These are phyloP conservation scores for Ramalina intermedia DNA, from an alignment of 495 filamentous ascomycete species.

Conservation along the genomic window DNA sequence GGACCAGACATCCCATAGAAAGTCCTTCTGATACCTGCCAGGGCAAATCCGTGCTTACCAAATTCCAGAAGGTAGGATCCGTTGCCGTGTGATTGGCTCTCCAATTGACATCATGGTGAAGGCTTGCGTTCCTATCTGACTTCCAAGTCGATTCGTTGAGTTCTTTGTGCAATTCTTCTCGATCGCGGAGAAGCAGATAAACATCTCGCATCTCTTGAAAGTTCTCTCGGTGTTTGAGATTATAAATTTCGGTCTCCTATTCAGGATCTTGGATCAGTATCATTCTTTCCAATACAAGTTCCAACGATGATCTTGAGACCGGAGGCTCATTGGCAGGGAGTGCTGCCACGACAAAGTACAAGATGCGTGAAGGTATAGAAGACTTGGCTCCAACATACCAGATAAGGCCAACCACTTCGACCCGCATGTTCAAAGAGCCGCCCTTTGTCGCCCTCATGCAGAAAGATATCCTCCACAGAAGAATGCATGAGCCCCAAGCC, in stretches of 20 bases:
- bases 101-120: constrained; percentile 16
- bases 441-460: constrained; percentile 14
- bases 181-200: constrained; percentile 14
- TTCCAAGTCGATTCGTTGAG: constrained; percentile 14
- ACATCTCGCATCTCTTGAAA: constrained; percentile 20
- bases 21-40: constrained; percentile 20
- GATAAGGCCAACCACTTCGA: constrained; percentile 15
- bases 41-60: constrained; percentile 15
- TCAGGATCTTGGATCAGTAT: too few species aligned
- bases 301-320: too few species aligned
- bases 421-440: constrained; percentile 15
- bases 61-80: constrained; percentile 11
- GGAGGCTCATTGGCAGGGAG: too few species aligned
- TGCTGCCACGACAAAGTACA: too few species aligned
- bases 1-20: constrained; percentile 11
- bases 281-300: too few species aligned
- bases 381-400: background rate
- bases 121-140: constrained; percentile 17
- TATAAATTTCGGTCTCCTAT: constrained; percentile 16
- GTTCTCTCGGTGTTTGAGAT: constrained; percentile 14
- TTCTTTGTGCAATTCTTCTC: constrained; percentile 9
- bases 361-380: too few species aligned
- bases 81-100: constrained; percentile 15
- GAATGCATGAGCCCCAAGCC: constrained; percentile 21
- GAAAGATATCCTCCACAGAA: constrained; percentile 14